Conservation (phyloP, 305 asterid genomes). For the Fraxinus albicans region DNA sequence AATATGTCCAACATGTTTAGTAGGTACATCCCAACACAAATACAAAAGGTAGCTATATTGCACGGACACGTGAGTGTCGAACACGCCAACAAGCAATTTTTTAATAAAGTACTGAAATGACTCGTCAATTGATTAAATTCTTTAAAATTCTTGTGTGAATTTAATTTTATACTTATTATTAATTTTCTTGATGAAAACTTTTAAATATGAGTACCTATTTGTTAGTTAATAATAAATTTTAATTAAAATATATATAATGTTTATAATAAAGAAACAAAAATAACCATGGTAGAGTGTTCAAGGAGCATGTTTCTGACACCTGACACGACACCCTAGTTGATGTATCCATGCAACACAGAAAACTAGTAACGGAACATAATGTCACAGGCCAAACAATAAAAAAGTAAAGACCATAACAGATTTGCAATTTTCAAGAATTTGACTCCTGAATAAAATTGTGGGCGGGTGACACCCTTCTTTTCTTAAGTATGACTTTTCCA, state of each 20-base stretch:
- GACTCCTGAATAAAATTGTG: neutral
- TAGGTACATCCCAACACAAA: neutral
- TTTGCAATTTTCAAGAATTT: no score
- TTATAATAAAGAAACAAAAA: neutral
- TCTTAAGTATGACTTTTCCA: neutral
- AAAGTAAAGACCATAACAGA: neutral
- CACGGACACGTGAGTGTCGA: neutral
- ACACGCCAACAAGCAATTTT: neutral
- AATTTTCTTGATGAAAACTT: neutral
- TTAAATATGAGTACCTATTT: neutral
- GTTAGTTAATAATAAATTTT: no score
- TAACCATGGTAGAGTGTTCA: neutral
- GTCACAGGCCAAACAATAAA: neutral
- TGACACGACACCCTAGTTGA: neutral
- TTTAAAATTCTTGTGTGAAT: neutral
- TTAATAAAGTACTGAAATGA: neutral
- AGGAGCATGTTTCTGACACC: neutral
- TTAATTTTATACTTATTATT: no score
- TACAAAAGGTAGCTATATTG: neutral
- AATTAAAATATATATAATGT: no score
- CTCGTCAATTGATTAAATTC: neutral
- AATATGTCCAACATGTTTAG: neutral
- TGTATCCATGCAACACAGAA: neutral
- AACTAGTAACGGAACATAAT: no score
- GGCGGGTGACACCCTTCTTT: neutral